Evolutionary conservation across 148 eudicot genomes (phyloP).

Genomic region (Hydrangea macrophylla): DNA sequence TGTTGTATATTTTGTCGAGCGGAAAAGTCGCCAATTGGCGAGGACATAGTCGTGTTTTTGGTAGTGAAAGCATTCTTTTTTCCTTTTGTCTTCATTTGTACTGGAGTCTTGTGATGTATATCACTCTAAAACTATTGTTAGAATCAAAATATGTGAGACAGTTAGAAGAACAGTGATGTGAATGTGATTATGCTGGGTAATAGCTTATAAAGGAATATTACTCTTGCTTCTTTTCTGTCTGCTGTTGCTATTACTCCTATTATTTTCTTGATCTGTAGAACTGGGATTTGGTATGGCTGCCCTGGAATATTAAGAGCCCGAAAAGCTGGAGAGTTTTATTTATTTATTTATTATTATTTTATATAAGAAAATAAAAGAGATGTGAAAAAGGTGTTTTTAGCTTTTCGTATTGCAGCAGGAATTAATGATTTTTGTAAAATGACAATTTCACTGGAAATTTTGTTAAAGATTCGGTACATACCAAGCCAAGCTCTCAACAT

Average conservation of each 20-base stretch:
- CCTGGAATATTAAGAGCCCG: too few species aligned
- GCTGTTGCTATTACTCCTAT: background rate
- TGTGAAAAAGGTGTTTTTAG: too few species aligned
- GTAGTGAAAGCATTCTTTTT: slow-evolving; percentile 30
- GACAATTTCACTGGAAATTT: too few species aligned
- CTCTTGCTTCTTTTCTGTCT: background rate
- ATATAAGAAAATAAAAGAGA: too few species aligned
- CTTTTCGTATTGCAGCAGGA: too few species aligned
- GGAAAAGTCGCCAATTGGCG: slow-evolving; percentile 37
- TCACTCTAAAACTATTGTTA: slow-evolving; percentile 16
- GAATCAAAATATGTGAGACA: slow-evolving; percentile 1
- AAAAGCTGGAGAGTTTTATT: too few species aligned
- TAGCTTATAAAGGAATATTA: slow-evolving; percentile 6
- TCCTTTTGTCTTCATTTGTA: slow-evolving; percentile 1
- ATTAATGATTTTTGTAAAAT: too few species aligned
- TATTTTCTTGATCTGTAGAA: background rate
- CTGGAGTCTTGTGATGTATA: slow-evolving; percentile 15
- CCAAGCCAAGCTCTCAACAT: too few species aligned
- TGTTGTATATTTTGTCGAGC: slow-evolving; percentile 41
- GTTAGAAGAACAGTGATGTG: slow-evolving; percentile 10
- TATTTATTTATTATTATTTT: too few species aligned
- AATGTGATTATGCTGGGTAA: slow-evolving; percentile 6
- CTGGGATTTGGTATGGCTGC: background rate
- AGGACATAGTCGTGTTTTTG: slow-evolving; percentile 37
- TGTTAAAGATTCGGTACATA: too few species aligned